Evolutionary conservation across 495 filamentous ascomycete species (phyloP).

Genomic region (Hyaloscypha hepaticicola): DNA sequence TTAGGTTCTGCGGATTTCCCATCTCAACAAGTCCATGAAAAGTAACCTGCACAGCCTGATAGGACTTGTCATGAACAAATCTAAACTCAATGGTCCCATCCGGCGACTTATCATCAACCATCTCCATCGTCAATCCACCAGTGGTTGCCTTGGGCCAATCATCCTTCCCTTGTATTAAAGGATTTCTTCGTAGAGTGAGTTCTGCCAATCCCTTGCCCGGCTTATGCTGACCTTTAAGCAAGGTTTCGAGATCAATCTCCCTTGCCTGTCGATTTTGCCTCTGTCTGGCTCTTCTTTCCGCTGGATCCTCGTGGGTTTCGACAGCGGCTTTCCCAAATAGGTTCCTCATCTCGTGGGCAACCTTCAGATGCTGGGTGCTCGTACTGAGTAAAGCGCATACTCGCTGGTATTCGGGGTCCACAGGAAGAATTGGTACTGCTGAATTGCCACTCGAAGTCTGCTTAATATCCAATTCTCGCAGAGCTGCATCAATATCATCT

Average conservation of each 20-base stretch:
- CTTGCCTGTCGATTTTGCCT: conserved; percentile 46
- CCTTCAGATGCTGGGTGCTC: conserved; percentile 78
- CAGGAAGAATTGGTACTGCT: conserved; percentile 20
- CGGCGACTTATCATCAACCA: conserved; percentile 48
- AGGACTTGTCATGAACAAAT: conserved; percentile 73
- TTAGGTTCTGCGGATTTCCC: conserved; percentile 69
- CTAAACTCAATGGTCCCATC: conserved; percentile 62
- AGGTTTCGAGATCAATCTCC: conserved; percentile 67
- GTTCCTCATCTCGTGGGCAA: conserved; percentile 87
- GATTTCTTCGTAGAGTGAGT: conserved; percentile 69
- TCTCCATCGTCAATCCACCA: conserved; percentile 82
- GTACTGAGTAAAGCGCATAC: conserved; percentile 65
- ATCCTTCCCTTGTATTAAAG: conserved; percentile 86
- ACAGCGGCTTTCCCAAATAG: conserved; percentile 84
- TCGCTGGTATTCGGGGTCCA: conserved; percentile 37
- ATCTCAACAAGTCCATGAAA: conserved; percentile 80
- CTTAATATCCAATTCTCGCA: conserved; percentile 59
- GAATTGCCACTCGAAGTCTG: conserved; percentile 12
- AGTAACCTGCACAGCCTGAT: conserved; percentile 70
- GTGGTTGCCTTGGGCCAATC: conserved; percentile 82
- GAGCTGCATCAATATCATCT: conserved; percentile 83
- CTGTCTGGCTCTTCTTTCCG: conserved; percentile 46
- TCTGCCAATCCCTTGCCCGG: conserved; percentile 66
- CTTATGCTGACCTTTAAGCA: conserved; percentile 59
- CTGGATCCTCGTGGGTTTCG: conserved; percentile 49